A percentile compares a stretch with the other conserved stretches of the same genome.
phyloP scores from a whole-genome alignment of 352 stramenopile genomes.

The Pythium insidiosum region DNA sequence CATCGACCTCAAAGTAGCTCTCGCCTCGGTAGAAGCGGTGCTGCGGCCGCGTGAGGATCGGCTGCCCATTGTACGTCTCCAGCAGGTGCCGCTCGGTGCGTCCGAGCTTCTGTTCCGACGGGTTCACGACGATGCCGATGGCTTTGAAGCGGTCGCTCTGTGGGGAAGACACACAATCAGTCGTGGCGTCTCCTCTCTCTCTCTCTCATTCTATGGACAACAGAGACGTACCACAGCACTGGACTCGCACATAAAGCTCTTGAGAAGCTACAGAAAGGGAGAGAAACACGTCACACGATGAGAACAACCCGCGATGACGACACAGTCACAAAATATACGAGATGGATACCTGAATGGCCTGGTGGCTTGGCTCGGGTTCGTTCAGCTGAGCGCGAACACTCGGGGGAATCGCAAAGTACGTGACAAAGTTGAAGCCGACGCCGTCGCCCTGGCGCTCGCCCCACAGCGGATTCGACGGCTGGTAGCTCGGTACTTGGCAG shows the following conservation, averaged over 20 bases:
- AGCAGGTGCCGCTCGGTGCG: constrained; percentile 67
- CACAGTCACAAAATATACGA: background rate
- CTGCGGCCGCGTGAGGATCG: constrained; percentile 72
- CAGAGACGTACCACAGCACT: constrained; percentile 12
- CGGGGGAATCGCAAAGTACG: constrained; percentile 63
- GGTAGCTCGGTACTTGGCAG: constrained; percentile 78
- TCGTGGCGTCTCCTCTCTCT: background rate
- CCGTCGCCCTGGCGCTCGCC: constrained; percentile 69
- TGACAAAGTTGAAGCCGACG: constrained; percentile 74
- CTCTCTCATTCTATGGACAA: constrained; percentile 1
- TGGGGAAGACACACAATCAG: background rate
- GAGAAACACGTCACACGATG: too few species aligned
- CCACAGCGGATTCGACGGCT: constrained; percentile 78
- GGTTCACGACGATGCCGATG: constrained; percentile 75
- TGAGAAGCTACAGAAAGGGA: constrained; percentile 19
- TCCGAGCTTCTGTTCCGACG: constrained; percentile 56
- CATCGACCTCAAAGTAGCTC: constrained; percentile 78
- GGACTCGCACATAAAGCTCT: constrained; percentile 29
- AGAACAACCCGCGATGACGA: background rate
- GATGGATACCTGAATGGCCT: constrained; percentile 43
- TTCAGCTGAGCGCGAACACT: constrained; percentile 48
- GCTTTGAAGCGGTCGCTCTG: constrained; percentile 78
- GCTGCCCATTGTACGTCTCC: constrained; percentile 79
- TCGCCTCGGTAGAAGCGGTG: constrained; percentile 64
- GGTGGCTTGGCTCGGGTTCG: constrained; percentile 23